Base-by-base conservation (phyloP, 495 filamentous ascomycete species). In the Penicillium alfredii region DNA sequence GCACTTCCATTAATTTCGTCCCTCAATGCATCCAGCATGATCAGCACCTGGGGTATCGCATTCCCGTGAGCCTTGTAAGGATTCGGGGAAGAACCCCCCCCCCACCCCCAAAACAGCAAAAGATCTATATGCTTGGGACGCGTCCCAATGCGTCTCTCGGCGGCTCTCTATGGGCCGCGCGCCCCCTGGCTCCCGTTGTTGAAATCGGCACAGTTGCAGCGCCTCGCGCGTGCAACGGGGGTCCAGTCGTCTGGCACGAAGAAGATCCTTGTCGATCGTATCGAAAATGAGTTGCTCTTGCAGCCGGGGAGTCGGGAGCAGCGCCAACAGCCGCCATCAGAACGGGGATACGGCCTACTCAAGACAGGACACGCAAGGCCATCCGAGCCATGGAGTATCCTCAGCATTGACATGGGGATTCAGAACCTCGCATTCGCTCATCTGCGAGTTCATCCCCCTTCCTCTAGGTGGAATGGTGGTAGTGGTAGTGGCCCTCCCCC, bases 381-480 rank as follows among this genome's bases (percentile, higher is more conserved):
- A 26, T 5, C 3, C 29, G 4, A 18, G 13, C 32, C 35, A 17
- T 48, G 44, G 40, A 68, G 71, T 18, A 74, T 97, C 31, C 55
- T 96, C 14, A 88, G 86, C 55, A 82, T 92, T 49, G 86, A 95
- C 61, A 79, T 95, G 74, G 86, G 88, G 27, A 80, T 96, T 49
- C 76, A 77, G 26, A 93, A 92, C 61, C 65, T 94, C 10, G 89
- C 87, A 9, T 87, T 81, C 45, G 61, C 64, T 22, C 55, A 64
- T 57, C 30, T 70, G n/a, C 18, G 43, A 0, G 48, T 66, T 10
- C 42, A 47, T 2, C 17, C 23, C 23, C 39, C 38, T 13, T 16
- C 29, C 14, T 17, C 20, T 3, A 24, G 4, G 16, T n/a, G 11
- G 2, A 5, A 26, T 14, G 19, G 20, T 11, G 8, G 6, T 31